Conservation (phyloP, 331 rosid genomes). For the Stylosanthes scabra region DNA sequence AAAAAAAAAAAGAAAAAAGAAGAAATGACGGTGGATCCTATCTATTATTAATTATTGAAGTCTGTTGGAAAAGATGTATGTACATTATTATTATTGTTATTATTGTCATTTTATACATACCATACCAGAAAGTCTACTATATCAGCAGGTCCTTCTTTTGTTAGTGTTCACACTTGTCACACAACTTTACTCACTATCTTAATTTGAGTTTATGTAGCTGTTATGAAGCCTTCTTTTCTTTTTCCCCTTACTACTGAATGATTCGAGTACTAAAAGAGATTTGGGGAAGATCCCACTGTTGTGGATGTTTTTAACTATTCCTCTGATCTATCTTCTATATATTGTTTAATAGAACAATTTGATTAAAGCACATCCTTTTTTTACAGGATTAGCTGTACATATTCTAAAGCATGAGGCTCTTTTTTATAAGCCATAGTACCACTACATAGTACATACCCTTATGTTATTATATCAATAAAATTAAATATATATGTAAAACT, state of each 20-base stretch:
- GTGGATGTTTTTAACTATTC: constrained; percentile 34
- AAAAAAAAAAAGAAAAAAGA: background rate
- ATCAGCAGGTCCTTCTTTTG: too few relatives aligned
- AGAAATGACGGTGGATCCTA: constrained; percentile 70
- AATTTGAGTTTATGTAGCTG: constrained; percentile 28
- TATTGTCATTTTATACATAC: too few relatives aligned
- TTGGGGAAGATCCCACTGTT: constrained; percentile 41
- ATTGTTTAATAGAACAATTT: constrained; percentile 34
- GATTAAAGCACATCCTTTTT: constrained; percentile 24
- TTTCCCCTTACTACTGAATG: constrained; percentile 51
- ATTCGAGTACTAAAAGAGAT: constrained; percentile 51
- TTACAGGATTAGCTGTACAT: constrained; percentile 25
- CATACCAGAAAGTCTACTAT: too few relatives aligned
- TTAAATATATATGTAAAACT: background rate
- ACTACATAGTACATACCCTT: too few relatives aligned
- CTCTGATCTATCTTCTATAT: constrained; percentile 3
- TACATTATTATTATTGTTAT: too few relatives aligned
- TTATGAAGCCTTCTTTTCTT: constrained; percentile 43
- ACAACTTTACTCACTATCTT: too few relatives aligned
- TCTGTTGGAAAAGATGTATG: constrained; percentile 39
- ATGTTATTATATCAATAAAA: background rate
- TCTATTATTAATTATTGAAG: constrained; percentile 75
- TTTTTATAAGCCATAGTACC: too few relatives aligned
- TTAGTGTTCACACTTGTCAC: too few relatives aligned
- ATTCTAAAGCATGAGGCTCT: constrained; percentile 13